Percentiles rank a stretch among this genome's conserved stretches.
Conservation (phyloP, 106 monocot species). For the Vanilla planifolia region DNA sequence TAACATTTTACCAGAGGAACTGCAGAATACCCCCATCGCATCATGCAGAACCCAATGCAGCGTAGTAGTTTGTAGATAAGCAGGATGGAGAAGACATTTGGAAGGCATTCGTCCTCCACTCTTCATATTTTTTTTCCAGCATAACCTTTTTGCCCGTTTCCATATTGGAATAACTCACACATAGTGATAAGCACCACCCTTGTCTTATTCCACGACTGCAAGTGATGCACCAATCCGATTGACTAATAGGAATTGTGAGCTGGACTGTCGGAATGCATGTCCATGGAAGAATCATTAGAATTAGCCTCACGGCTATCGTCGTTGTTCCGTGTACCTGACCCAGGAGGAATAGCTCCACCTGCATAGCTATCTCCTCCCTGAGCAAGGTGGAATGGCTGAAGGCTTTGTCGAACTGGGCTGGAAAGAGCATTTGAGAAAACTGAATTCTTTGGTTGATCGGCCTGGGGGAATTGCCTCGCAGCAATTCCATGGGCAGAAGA, state of each 20-base stretch:
- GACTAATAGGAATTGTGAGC: slow-evolving; percentile 32
- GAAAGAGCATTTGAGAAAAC: slow-evolving; percentile 72
- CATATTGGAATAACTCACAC: too few species aligned
- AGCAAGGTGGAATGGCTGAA: slow-evolving; percentile 61
- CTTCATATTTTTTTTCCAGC: too few species aligned
- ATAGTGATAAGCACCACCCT: too few species aligned
- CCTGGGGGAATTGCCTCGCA: slow-evolving; percentile 17
- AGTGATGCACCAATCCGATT: too few species aligned
- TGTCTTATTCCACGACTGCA: too few species aligned
- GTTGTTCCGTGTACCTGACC: slow-evolving; percentile 17
- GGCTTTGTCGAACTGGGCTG: slow-evolving; percentile 52
- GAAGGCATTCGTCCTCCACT: too few species aligned
- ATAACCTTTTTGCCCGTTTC: too few species aligned
- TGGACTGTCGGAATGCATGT: slow-evolving; percentile 65
- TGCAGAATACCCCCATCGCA: too few species aligned
- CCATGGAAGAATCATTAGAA: slow-evolving; percentile 50
- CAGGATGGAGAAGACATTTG: too few species aligned
- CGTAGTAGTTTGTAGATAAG: too few species aligned
- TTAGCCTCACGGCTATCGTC: slow-evolving; percentile 14
- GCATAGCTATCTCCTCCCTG: slow-evolving; percentile 15
- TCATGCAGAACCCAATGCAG: too few species aligned
- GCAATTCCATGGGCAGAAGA: slow-evolving; percentile 20
- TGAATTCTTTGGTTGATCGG: slow-evolving; percentile 50
- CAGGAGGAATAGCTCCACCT: slow-evolving; percentile 4
- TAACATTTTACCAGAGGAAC: too few species aligned